Evolutionary conservation across 1,284 basidiomycete species (phyloP).

Genomic region (Kalmanozyma brasiliensis): DNA sequence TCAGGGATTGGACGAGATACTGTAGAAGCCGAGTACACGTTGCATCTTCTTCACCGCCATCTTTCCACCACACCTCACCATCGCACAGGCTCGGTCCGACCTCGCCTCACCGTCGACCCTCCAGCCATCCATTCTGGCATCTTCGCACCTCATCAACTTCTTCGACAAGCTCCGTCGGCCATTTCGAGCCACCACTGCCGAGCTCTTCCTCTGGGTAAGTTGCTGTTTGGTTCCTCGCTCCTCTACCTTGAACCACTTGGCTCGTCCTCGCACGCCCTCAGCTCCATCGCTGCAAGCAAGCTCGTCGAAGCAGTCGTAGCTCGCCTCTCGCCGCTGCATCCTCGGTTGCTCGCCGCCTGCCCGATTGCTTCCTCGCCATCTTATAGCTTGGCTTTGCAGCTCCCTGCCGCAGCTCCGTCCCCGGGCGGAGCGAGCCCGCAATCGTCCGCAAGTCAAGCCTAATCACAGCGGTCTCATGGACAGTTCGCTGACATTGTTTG

Average conservation of each 20-base stretch:
- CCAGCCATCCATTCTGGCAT: constrained; percentile 13
- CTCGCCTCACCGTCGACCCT: not conserved
- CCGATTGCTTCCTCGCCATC: no score
- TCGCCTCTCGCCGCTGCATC: no score
- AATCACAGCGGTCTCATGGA: no score
- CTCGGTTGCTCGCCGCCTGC: no score
- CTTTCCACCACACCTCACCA: constrained; percentile 2
- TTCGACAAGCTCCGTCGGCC: not conserved
- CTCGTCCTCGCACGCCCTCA: no score
- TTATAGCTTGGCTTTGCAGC: not conserved
- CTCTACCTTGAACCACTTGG: no score
- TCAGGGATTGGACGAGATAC: constrained; percentile 14
- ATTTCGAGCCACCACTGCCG: not conserved
- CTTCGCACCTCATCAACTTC: not conserved
- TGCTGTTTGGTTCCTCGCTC: no score
- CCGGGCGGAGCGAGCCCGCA: not conserved
- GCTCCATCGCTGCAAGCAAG: no score
- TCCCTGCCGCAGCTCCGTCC: not conserved
- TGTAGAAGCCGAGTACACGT: constrained; percentile 27
- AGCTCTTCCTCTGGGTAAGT: constrained; percentile 17
- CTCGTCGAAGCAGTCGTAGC: no score
- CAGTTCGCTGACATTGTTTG: constrained; percentile 3
- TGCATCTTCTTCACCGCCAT: constrained; percentile 9
- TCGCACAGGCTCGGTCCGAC: not conserved
- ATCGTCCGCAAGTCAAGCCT: no score